Base-by-base conservation (phyloP, 345 rosid species). In the Eucalyptus regnans region DNA sequence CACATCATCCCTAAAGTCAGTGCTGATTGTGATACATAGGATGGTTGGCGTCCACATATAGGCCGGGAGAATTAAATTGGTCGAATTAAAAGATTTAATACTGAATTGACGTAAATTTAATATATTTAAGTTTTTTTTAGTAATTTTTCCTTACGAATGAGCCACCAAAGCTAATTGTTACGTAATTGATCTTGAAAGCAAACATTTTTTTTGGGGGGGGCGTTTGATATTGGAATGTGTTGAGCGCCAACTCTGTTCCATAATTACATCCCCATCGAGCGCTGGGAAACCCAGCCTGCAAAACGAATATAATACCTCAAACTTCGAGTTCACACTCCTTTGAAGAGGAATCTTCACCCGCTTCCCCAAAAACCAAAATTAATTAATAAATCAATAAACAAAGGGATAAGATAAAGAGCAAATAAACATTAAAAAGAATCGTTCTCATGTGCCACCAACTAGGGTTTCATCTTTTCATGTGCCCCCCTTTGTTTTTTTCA, bases 61-160 rank as follows among this genome's bases (percentile, higher is more conserved):
- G 0, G 12, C 2, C 1, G 3, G 1, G 11, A 23, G 0, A 10
- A 56, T 56, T 56, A 23, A 56, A 56, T 56, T 18, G 0, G 0
- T 10, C 0, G 37, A 20, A 71, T 37, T 5, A 5, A 71, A 5
- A 71, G 0, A 22, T 71, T 71, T 5, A 71, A 5, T 0, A 71
- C 0, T 18, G 3, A 37, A 37, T 37, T 9, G 1, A 11, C 1
- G 10, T 22, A 33, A 33, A 6, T 29, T 31, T 52, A n/a, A 64
- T 14, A 64, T n/a, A 8, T 62, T 62, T 1, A 14, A n/a, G 9
- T 29, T 16, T 66, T 1, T 31, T 66, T 16, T 8, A 41, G 44
- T 33, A 33, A 68, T 68, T 16, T 31, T 18, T 17, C 23, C 13
- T 33, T 1, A 20, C 13, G 1, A 20, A 41, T 76, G 27, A 37